Conservation (phyloP, 202 grass and related monocot genomes). For the Alloteropsis angusta region DNA sequence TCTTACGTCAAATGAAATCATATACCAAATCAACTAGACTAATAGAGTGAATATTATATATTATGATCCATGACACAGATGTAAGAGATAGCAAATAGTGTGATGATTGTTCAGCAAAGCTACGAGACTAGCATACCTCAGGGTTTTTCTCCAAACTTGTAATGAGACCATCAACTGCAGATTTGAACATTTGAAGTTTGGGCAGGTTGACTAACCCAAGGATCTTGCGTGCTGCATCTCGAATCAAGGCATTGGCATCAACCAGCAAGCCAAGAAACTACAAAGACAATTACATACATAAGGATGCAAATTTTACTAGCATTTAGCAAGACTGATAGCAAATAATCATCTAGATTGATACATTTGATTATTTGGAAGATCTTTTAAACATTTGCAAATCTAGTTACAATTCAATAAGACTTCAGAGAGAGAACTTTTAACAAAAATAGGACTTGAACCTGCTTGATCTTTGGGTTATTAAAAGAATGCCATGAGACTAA, state of each 20-base stretch:
- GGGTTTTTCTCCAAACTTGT: slow-evolving; percentile 60
- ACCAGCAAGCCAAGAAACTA: slow-evolving; percentile 76
- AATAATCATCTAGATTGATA: not conserved
- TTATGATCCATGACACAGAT: not conserved
- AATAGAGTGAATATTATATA: slow-evolving; percentile 2
- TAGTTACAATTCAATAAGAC: not conserved
- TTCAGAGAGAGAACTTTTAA: not conserved
- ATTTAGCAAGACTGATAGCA: slow-evolving; percentile 1
- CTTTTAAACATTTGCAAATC: not conserved
- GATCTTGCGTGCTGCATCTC: slow-evolving; percentile 48
- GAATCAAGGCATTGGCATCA: slow-evolving; percentile 51
- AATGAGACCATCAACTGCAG: slow-evolving; percentile 63
- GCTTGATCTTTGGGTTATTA: not conserved
- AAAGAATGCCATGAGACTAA: not conserved
- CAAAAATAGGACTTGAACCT: not conserved
- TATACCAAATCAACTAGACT: not conserved
- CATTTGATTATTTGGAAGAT: not conserved
- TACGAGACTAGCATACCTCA: slow-evolving; percentile 53
- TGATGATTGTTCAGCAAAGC: not conserved
- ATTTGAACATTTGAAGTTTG: slow-evolving; percentile 73
- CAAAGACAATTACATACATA: slow-evolving; percentile 24
- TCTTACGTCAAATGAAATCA: slow-evolving; percentile 2
- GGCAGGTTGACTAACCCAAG: slow-evolving; percentile 60
- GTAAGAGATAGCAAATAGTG: not conserved
- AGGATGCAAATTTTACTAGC: not conserved